Evolutionary conservation across 768 basidiomycete species (phyloP), one percentile per base, ranked within the genome.

Genomic region (Naganishia friedmannii): DNA sequence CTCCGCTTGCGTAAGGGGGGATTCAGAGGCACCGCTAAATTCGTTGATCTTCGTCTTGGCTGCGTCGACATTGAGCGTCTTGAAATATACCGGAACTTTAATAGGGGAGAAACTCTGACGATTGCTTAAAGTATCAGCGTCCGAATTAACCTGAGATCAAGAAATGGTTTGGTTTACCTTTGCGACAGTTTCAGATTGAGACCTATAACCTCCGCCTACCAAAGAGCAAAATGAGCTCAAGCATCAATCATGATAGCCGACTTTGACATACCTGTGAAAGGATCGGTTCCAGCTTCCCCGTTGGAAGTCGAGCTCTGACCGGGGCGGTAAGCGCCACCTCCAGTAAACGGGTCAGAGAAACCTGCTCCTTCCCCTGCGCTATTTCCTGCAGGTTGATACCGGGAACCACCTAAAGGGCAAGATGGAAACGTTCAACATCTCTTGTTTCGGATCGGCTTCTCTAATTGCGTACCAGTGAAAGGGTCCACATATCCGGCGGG

Each of bases 41-140:
- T 93, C 91, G 0, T 83, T 82, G 31, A 91, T 79, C 78, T 86
- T 89, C 77, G 85, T 86, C 71, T 91, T 91, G 65, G 83, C 83
- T 0, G 77, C 77, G 1, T 86, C 87, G 70, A 84, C 86, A 60
- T 87, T 86, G 66, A 76, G 91, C 83, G 92, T 90, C 73, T 90
- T 91, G 84, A 97, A 95, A n/a, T 85, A 83, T 23, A 92, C 85
- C 53, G 85, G 83, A 46, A 85, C 86, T 53, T 84, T 83, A 39
- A 80, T 76, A 2, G 79, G 78, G 10, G 58, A 63, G 39, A 63
- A 63, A 8, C 34, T 63, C 60, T 65, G 29, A 45, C 3, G 15
- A 37, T 31, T 17, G 12, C 3, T 10, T 32, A 34, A 2, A 56
- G 12, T 57, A 26, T 66, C 10, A 66, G 48, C 28, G 31, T 31